Evolutionary conservation across 495 filamentous ascomycete species (phyloP).

Genomic region (Penicillium taxi): DNA sequence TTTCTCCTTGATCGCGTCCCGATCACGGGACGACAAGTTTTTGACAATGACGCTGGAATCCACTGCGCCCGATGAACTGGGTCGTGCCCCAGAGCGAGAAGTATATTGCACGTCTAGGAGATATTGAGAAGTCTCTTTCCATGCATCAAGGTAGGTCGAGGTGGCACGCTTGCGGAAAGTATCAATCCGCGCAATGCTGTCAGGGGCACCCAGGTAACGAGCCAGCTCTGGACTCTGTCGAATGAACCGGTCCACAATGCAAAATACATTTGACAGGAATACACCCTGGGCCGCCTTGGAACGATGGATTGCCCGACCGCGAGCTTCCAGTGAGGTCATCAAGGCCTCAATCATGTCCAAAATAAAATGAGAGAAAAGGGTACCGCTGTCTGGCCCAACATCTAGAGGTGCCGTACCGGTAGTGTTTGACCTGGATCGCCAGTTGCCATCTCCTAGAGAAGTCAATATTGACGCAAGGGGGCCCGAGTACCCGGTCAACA

Average conservation of each 20-base stretch:
- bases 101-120: conserved; percentile 92
- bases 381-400: conserved; percentile 78
- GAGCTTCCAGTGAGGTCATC: conserved; percentile 68
- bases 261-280: conserved; percentile 84
- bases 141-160: conserved; percentile 74
- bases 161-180: conserved; percentile 79
- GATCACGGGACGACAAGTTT: conserved; percentile 74
- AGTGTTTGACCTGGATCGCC: conserved; percentile 52
- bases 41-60: conserved; percentile 79
- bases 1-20: conserved; percentile 92
- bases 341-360: conserved; percentile 77
- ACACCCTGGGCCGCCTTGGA: conserved; percentile 74
- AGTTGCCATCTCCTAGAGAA: conserved; percentile 87
- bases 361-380: conserved; percentile 83
- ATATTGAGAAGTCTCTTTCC: conserved; percentile 76
- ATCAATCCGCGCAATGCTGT: conserved; percentile 59
- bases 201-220: conserved; percentile 57
- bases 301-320: conserved; percentile 64
- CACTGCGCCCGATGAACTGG: conserved; percentile 57
- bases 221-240: conserved; percentile 65
- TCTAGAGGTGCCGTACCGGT: conserved; percentile 70
- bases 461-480: conserved; percentile 84
- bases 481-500: conserved; percentile 79
- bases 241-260: conserved; percentile 79
- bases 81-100: conserved; percentile 52